Base-by-base conservation (phyloP, 176 grass and related monocot genomes). In the Saccharum spontaneum region DNA sequence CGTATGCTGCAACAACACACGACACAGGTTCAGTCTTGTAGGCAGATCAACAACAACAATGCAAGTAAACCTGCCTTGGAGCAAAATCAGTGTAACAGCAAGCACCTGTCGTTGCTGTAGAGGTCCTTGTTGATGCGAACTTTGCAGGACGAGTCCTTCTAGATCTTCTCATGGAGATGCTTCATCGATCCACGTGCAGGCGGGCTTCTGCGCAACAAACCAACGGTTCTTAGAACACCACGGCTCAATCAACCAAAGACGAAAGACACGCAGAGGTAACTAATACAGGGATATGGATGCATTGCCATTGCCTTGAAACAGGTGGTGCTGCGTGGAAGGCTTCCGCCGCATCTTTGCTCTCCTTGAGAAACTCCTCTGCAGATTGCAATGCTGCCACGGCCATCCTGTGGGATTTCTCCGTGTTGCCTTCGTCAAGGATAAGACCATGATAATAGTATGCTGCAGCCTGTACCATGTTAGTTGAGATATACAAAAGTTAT, bases 361-460 rank as follows among this genome's bases (percentile, higher is more conserved):
- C 96, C 74, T 46, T 90, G 10, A 98, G 87, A 68, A 86, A 89
- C 82, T 95, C 96, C 75, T 95, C 96, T 2, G 96, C 90, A 15
- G 96, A 92, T 71, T 94, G 87, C 12, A 95, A 69, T 52, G 96
- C 93, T 69, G 93, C 96, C 11, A 84, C 78, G n/a, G 93, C 91
- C 81, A 83, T 90, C 70, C 91, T 89, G 33, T 90, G 96, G 15
- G 86, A 92, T 90, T 98, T 98, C 83, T 98, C 96, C 3, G 81
- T 95, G 82, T 98, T 95, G 67, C 96, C 96, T 73, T 98, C 96
- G 37, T 98, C 96, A 39, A 98, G 78, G 87, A 98, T 98, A 15
- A 95, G 36, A 61, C 96, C 96, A 68, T 98, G 96, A 63, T 93
- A 98, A 77, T 98, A 98, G 64, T 98, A 95, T 10, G 93, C 96